Conservation (phyloP, 192 early-diverging fungal genomes). For the Podila verticillata region DNA sequence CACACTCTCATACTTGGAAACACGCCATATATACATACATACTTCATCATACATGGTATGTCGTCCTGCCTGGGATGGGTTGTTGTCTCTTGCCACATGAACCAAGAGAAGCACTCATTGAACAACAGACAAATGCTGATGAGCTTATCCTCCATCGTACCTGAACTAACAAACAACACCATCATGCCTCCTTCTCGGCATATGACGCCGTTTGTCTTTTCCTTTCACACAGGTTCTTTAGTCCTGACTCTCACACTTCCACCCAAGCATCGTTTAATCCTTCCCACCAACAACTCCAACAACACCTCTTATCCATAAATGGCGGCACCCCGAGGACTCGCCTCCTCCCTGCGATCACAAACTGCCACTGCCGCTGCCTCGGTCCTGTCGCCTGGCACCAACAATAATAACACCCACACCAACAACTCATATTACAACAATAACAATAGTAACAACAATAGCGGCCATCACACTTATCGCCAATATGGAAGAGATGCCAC, state of each 20-base stretch:
- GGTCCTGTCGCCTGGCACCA: not conserved
- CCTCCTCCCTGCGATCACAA: slow-evolving; percentile 41
- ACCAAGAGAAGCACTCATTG: not conserved
- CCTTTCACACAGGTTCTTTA: not conserved
- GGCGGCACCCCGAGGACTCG: slow-evolving; percentile 16
- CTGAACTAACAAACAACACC: not conserved
- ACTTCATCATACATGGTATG: too few species aligned
- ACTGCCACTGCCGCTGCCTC: not conserved
- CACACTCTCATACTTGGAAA: too few species aligned
- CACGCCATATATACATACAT: too few species aligned
- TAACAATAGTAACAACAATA: not conserved
- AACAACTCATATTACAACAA: slow-evolving; percentile 10
- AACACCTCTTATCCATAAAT: slow-evolving; percentile 3
- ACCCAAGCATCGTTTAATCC: not conserved
- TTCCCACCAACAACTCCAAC: not conserved
- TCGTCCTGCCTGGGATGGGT: too few species aligned
- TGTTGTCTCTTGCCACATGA: too few species aligned
- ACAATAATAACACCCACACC: not conserved
- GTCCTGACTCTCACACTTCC: not conserved
- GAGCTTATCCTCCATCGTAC: not conserved
- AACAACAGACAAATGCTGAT: not conserved
- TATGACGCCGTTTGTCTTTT: not conserved
- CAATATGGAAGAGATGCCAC: slow-evolving; percentile 13
- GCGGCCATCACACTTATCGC: not conserved
- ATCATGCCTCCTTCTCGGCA: not conserved